These are phyloP conservation scores for Persicaria tinctoria DNA, from an alignment of 148 eudicot genomes.

Conservation along the genomic window DNA sequence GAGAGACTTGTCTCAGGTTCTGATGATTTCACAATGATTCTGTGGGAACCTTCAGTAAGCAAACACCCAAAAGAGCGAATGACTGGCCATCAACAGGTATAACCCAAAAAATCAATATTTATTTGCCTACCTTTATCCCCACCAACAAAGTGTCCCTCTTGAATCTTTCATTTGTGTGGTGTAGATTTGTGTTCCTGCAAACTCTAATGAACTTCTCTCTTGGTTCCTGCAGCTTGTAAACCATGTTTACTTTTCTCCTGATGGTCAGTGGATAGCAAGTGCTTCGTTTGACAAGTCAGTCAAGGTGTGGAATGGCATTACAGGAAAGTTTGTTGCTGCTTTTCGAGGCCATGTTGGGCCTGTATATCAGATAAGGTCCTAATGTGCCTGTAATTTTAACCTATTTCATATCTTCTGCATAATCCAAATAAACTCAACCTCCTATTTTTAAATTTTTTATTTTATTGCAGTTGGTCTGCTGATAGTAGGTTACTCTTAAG, in stretches of 20 bases:
- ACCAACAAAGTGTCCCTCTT: not conserved
- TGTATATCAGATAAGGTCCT: slow-evolving; percentile 90
- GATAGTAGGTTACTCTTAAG: slow-evolving; percentile 90
- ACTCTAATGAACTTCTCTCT: not conserved
- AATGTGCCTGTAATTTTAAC: not conserved
- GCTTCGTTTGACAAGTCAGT: slow-evolving; percentile 95
- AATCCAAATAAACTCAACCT: not conserved
- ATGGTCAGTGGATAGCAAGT: slow-evolving; percentile 96
- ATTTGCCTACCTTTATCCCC: not conserved
- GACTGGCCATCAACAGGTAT: slow-evolving; percentile 99
- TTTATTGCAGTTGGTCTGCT: slow-evolving; percentile 82
- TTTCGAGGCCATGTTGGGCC: slow-evolving; percentile 99
- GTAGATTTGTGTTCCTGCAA: not conserved
- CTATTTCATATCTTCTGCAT: not conserved
- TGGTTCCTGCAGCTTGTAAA: slow-evolving; percentile 61
- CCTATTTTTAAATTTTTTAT: not conserved
- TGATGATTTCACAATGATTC: slow-evolving; percentile 96
- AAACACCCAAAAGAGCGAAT: slow-evolving; percentile 92
- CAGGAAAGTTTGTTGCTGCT: slow-evolving; percentile 71
- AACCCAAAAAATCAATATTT: not conserved
- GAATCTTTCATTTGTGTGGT: not conserved
- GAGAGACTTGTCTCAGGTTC: slow-evolving; percentile 97
- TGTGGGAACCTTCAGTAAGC: slow-evolving; percentile 90
- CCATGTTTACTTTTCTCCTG: slow-evolving; percentile 95
- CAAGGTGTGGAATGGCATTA: slow-evolving; percentile 92